A percentile compares a stretch with the other conserved stretches of the same genome.
phyloP scores from a whole-genome alignment of 2,329 filamentous ascomycete genomes.

The Penicillium sp. region DNA sequence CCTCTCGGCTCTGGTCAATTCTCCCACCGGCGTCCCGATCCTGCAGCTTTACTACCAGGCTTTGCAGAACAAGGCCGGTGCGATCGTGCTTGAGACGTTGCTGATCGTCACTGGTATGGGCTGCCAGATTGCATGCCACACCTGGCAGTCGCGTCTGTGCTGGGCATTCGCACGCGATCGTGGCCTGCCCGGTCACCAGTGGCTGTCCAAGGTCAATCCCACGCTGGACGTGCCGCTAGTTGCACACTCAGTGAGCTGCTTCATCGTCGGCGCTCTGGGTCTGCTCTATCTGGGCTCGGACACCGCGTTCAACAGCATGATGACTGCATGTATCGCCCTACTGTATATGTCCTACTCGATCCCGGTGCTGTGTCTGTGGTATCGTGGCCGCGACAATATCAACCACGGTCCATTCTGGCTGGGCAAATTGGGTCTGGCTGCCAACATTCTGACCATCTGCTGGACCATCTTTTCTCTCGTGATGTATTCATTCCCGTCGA shows the following conservation, averaged over 20 bases:
- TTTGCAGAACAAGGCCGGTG: slow-evolving; percentile 43
- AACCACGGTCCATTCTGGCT: slow-evolving; percentile 50
- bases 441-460: slow-evolving; percentile 43
- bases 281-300: slow-evolving; percentile 48
- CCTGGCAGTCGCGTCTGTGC: slow-evolving; percentile 51
- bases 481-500: slow-evolving; percentile 41
- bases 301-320: slow-evolving; percentile 45
- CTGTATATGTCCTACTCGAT: slow-evolving; percentile 51
- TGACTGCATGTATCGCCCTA: slow-evolving; percentile 47
- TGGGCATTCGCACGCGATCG: slow-evolving; percentile 54
- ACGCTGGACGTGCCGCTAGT: slow-evolving; percentile 47
- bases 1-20: slow-evolving; percentile 40
- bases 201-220: slow-evolving; percentile 42
- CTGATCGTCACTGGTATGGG: slow-evolving; percentile 50
- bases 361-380: slow-evolving; percentile 47
- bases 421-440: slow-evolving; percentile 42
- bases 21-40: slow-evolving; percentile 48
- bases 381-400: slow-evolving; percentile 47
- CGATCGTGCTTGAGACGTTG: slow-evolving; percentile 47
- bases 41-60: slow-evolving; percentile 50
- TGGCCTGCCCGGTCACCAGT: slow-evolving; percentile 46
- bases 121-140: slow-evolving; percentile 49
- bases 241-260: slow-evolving; percentile 47
- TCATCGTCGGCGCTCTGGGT: slow-evolving; percentile 48
- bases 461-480: slow-evolving; percentile 47